Evolutionary conservation across 2,329 filamentous ascomycete genomes (phyloP), one percentile per base, ranked within the genome.

Genomic region (Hirsutella rhossiliensis): DNA sequence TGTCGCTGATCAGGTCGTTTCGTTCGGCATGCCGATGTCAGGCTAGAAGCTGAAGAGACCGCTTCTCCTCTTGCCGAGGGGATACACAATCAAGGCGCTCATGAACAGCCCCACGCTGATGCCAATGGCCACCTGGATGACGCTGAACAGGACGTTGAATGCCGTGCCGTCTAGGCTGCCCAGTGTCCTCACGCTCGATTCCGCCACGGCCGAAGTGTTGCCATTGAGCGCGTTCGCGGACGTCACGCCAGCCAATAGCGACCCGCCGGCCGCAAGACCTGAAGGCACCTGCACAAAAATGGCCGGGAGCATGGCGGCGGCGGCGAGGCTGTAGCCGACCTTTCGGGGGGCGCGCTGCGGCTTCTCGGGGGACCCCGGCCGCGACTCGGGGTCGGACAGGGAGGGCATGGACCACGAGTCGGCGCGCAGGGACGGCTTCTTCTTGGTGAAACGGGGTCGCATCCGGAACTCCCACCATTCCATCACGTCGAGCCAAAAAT

Each of bases 241-340:
- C 5, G 66, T 68, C 44, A 82, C 62, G 15, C 78, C 77, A 8
- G 73, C 72, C 5, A 81, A 59, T 17, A 82, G 62, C 13, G 75
- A 78, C 1, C 77, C 77, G 27, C 70, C 69, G 0, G 75, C 75
- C 4, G 78, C 78, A n/a, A 82, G 62, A 27, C 77, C 75, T 18
- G 73, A 76, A 0, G 78, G 78, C 23, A 82, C 78, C 50, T 80
- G 77, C 2, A 82, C 75, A 49, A 94, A 94, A 50, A 95, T 94
- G 5, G 84, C 88, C 0, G 88, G 88, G 11, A 95, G 66, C 71
- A 95, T 86, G 2, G 85, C 83, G 0, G 87, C 86, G 0, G 87
- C 87, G 0, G 88, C 88, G 3, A 94, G 75, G 2, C 84, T 84
- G 58, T 89, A 87, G 12, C 82, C 79, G 6, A 78, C 64, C 7